These are phyloP conservation scores for Pyrenochaeta sp. DNA, from an alignment of 2,329 filamentous ascomycete genomes.

Conservation along the genomic window DNA sequence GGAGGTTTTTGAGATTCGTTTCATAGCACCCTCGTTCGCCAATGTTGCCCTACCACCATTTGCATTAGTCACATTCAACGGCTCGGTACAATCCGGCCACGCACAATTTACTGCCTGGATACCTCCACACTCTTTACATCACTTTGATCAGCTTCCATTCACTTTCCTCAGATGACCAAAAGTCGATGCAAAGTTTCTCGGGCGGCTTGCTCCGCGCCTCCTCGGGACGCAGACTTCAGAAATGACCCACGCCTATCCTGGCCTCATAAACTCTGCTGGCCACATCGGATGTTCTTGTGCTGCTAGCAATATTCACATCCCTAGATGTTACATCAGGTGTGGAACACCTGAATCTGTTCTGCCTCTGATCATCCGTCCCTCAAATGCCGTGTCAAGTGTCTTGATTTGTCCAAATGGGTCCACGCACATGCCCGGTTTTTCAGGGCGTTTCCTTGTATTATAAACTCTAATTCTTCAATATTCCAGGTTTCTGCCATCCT, in stretches of 20 bases:
- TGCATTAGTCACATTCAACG: neutral
- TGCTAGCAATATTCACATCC: no score
- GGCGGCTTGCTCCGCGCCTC: no score
- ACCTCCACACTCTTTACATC: neutral
- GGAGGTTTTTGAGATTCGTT: constrained; percentile 5
- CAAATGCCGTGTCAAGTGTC: neutral
- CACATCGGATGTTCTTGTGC: no score
- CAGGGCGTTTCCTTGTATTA: neutral
- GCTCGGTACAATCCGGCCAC: neutral
- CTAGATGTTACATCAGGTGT: no score
- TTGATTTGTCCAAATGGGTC: neutral
- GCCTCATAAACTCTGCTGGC: no score
- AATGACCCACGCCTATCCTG: no score
- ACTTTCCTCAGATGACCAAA: neutral
- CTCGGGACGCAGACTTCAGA: no score
- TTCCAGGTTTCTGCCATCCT: neutral
- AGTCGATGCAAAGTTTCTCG: no score
- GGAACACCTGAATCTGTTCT: neutral
- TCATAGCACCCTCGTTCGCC: neutral
- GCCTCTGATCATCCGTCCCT: neutral
- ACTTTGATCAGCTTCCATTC: neutral
- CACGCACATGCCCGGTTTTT: neutral
- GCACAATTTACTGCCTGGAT: no score
- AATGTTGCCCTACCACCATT: constrained; percentile 1
- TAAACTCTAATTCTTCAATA: neutral